A percentile compares a stretch with the other conserved stretches of the same genome.
phyloP scores from a whole-genome alignment of 495 filamentous ascomycete species.

The Penicillium waksmanii region DNA sequence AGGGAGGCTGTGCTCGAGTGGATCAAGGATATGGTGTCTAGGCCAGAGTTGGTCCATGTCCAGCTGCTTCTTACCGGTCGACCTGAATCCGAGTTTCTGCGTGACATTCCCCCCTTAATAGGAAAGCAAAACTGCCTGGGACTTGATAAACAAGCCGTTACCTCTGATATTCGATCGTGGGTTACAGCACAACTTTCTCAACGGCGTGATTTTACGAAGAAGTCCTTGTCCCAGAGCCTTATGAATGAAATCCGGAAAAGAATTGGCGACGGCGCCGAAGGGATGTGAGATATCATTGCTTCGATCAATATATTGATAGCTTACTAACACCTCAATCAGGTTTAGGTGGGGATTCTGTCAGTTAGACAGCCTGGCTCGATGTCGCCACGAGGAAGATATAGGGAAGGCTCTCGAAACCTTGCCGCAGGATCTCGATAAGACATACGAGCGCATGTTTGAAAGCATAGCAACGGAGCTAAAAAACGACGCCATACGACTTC shows the following conservation, averaged over 20 bases:
- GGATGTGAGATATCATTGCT: constrained; percentile 34
- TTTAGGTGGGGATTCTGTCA: constrained; percentile 49
- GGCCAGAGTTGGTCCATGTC: constrained; percentile 18
- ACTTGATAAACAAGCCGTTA: constrained; percentile 24
- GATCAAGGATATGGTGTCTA: constrained; percentile 25
- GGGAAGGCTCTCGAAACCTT: constrained; percentile 33
- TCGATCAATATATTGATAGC: no score
- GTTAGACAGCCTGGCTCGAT: constrained; percentile 39
- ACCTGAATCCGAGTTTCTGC: constrained; percentile 31
- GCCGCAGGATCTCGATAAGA: constrained; percentile 39
- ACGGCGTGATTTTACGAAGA: constrained; percentile 28
- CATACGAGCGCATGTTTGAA: constrained; percentile 40
- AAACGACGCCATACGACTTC: constrained; percentile 27
- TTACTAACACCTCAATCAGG: no score
- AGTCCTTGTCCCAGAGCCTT: constrained; percentile 20
- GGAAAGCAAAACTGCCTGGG: constrained; percentile 17
- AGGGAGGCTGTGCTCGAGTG: constrained; percentile 23
- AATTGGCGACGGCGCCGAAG: constrained; percentile 31
- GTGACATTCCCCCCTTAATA: constrained; percentile 17
- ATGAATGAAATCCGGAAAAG: constrained; percentile 20
- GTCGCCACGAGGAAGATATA: constrained; percentile 22
- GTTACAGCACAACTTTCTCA: constrained; percentile 28
- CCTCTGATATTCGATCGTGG: constrained; percentile 32
- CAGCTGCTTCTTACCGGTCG: constrained; percentile 34
- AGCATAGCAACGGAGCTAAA: constrained; percentile 28